Evolutionary conservation across 306 rosid species (phyloP).

Genomic region (Pterocarpus macrocarpus): DNA sequence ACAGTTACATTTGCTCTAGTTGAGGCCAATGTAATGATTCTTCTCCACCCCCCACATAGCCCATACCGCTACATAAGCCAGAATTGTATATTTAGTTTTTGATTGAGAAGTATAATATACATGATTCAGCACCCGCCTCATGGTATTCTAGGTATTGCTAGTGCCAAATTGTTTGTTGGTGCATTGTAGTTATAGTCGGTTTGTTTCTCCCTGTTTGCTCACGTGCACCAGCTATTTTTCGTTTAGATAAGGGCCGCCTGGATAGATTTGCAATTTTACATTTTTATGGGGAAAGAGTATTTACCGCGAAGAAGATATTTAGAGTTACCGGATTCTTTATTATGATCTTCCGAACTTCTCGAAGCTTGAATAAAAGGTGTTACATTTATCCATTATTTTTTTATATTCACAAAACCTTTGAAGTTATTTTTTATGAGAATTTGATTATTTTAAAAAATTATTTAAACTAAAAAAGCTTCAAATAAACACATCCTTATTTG

Average conservation of each 20-base stretch:
- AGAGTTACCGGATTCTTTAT: no score
- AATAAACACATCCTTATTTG: no score
- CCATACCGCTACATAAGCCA: background rate
- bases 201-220: background rate
- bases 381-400: no score
- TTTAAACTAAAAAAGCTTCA: no score
- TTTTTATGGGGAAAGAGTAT: no score
- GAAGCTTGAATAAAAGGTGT: no score
- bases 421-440: no score
- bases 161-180: background rate
- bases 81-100: conserved; percentile 4
- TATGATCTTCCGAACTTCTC: no score
- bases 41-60: background rate
- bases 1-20: conserved; percentile 46
- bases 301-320: no score
- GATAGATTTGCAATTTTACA: background rate
- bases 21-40: conserved; percentile 30
- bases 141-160: background rate
- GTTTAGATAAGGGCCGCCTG: background rate
- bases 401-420: no score
- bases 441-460: no score
- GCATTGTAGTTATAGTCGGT: background rate
- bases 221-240: background rate
- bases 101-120: background rate
- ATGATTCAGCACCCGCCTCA: conserved; percentile 3